Base-by-base conservation (phyloP, 2,329 filamentous ascomycete species). In the Albophoma yamanashiensis region DNA sequence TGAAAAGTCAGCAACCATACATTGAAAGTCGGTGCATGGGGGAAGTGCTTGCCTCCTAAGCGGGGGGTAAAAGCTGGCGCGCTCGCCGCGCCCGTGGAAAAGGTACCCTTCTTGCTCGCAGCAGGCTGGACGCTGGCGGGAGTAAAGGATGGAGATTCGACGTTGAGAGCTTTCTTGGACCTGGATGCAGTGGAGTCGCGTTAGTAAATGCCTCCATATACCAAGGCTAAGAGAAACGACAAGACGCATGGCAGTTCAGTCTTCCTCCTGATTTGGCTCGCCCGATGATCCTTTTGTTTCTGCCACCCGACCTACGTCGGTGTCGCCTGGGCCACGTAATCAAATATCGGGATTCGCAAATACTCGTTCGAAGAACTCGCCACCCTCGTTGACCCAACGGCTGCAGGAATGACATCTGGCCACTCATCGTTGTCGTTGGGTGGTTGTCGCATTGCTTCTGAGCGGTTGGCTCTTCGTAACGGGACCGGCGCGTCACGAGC, bases 131-230 rank as follows among this genome's bases (percentile, higher is more conserved):
- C 67, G 61, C 72, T 76, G 17, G 83, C 78, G 7, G 93, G 93
- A 0, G 91, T 97, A 73, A 99, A 99, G 56, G 93, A 91, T 15
- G 94, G 93, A 11, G 94, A 97, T 69, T 97, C 94, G 69, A 96
- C 94, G 73, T 96, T 99, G 66, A 99, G 81, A 36, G 88, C 80
- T 74, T 92, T 94, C 74, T 91, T 91, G 31, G 78, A 70, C 62
- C 79, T 81, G 61, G 61, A 52, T 47, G 31, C 9, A 47, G n/a
- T 50, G 12, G 3, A 5, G 20, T 27, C 4, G 14, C 20, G 31
- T 53, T 22, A 53, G 50, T 11, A 36, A 22, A 22, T 22, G 31
- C 4, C 15, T 36, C 31, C 11, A 14, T n/a, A 4, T 15, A 22
- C 27, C 31, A 52, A 11, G 17, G 11, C 27, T 52, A 43, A 17